phyloP scores from a whole-genome alignment of 2,329 filamentous ascomycete species.

The Colletotrichum paranaense region DNA sequence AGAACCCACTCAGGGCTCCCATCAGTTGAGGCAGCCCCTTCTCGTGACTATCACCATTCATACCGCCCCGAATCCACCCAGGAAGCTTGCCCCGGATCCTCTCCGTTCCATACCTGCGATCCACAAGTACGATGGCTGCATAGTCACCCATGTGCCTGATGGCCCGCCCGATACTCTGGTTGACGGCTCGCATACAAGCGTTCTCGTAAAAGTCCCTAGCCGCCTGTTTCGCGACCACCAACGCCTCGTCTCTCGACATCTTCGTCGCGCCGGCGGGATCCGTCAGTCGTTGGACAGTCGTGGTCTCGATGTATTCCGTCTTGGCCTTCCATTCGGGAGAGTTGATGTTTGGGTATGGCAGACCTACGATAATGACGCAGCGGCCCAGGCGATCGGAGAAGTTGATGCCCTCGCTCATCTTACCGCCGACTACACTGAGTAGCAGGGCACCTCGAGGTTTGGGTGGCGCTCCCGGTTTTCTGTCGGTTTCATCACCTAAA shows the following conservation, averaged over 20 bases:
- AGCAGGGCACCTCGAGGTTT: conserved; percentile 76
- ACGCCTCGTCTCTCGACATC: conserved; percentile 44
- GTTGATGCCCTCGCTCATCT: conserved; percentile 97
- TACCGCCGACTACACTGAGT: conserved; percentile 91
- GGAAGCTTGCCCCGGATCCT: conserved; percentile 85
- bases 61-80: conserved; percentile 84
- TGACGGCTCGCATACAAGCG: conserved; percentile 94
- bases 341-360: conserved; percentile 92
- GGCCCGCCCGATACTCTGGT: conserved; percentile 93
- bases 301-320: conserved; percentile 84
- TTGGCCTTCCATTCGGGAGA: conserved; percentile 94
- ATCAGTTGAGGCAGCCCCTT: conserved; percentile 68
- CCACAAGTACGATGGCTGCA: conserved; percentile 87
- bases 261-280: conserved; percentile 39
- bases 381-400: conserved; percentile 92
- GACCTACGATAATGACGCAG: conserved; percentile 89
- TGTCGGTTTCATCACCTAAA: conserved; percentile 48
- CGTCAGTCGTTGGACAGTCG: conserved; percentile 52
- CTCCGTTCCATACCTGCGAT: conserved; percentile 80
- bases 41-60: conserved; percentile 63
- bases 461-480: neutral
- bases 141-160: conserved; percentile 92
- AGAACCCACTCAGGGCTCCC: conserved; percentile 68
- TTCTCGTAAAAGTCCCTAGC: conserved; percentile 91
- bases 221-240: conserved; percentile 60